Percentiles rank a stretch among this genome's conserved stretches.
Conservation (phyloP, 148 eudicot species). For the Polygonum maritimum region DNA sequence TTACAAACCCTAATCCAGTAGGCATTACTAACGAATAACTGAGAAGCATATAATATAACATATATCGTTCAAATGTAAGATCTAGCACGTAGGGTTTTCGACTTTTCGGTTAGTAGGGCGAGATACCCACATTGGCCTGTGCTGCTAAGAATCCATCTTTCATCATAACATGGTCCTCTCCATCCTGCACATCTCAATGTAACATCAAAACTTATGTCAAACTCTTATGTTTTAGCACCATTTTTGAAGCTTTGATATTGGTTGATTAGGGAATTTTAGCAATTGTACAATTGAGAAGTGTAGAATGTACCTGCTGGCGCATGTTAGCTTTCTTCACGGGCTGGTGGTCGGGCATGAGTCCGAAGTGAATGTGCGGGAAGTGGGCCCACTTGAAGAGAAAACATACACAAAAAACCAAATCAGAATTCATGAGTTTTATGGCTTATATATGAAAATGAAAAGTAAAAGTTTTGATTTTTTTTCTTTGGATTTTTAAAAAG, state of each 20-base stretch:
- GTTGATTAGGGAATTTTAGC: too few relatives aligned
- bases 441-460: neutral
- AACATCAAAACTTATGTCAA: neutral
- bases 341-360: conserved; percentile 92
- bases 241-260: too few relatives aligned
- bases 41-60: neutral
- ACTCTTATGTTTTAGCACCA: too few relatives aligned
- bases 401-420: neutral
- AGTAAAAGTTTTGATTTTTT: neutral
- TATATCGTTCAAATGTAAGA: conserved; percentile 5
- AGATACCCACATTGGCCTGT: conserved; percentile 65
- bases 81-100: neutral
- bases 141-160: conserved; percentile 76
- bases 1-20: conserved; percentile 1
- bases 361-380: conserved; percentile 99
- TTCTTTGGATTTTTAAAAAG: neutral
- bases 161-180: conserved; percentile 58
- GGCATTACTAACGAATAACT: neutral
- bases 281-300: conserved; percentile 14
- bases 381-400: conserved; percentile 73
- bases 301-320: conserved; percentile 66
- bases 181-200: conserved; percentile 47
- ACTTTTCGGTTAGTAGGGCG: conserved; percentile 44
- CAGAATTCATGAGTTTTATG: neutral
- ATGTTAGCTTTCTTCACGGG: conserved; percentile 93